These are phyloP conservation scores for Colletotrichum kahawae DNA, from an alignment of 2,329 filamentous ascomycete species.

Conservation along the genomic window DNA sequence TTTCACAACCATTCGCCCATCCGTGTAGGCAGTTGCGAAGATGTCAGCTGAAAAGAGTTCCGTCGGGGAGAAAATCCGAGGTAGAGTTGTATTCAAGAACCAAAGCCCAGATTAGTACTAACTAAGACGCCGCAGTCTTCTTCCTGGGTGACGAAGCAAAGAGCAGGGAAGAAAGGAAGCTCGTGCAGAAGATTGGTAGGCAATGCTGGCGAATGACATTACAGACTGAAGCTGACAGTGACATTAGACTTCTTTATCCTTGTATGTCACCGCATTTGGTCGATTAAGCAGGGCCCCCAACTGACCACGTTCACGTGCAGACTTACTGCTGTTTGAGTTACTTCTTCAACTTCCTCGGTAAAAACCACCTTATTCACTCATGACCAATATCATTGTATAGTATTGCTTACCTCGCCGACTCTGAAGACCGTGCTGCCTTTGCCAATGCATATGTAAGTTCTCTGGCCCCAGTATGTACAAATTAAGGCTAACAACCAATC, in stretches of 20 bases:
- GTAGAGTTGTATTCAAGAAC: neutral
- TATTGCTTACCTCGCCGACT: neutral
- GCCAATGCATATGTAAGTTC: slow-evolving; percentile 20
- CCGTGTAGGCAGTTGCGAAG: neutral
- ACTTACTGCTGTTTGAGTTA: slow-evolving; percentile 39
- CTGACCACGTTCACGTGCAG: neutral
- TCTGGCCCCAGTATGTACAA: fast-evolving
- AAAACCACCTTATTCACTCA: neutral
- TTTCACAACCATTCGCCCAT: neutral
- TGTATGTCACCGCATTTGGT: slow-evolving; percentile 23
- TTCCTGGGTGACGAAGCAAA: slow-evolving; percentile 20
- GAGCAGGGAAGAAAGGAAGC: slow-evolving; percentile 29
- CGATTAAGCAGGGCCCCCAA: neutral
- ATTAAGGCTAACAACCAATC: neutral
- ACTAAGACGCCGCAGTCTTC: neutral
- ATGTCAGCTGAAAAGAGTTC: neutral
- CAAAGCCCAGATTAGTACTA: neutral
- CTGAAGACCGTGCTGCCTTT: slow-evolving; percentile 20
- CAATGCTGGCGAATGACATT: fast-evolving
- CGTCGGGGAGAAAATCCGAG: neutral
- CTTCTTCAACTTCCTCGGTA: slow-evolving; percentile 45
- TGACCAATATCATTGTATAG: neutral
- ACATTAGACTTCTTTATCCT: slow-evolving; percentile 37
- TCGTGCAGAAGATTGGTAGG: slow-evolving; percentile 33
- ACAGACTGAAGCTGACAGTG: neutral